Evolutionary conservation across 768 basidiomycete species (phyloP), one percentile per base, ranked within the genome.

Genomic region (Boletus eberwhitei): DNA sequence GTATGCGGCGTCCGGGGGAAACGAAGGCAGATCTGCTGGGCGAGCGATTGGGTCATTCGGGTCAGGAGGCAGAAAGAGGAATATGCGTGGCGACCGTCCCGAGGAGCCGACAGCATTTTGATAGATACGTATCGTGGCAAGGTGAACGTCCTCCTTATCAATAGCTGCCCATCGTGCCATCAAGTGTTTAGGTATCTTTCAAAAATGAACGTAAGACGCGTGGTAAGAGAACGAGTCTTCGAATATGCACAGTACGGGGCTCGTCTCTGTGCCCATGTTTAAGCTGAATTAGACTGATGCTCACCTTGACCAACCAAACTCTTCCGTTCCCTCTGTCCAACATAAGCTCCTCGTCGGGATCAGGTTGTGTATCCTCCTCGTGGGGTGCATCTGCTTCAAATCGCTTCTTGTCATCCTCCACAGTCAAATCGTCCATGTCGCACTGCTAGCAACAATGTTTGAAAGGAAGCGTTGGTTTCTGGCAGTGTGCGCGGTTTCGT

Each of bases 101-200:
- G 70, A 73, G 8, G 79, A 68, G 16, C 70, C 71, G 36, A 75
- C 70, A 17, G 75, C 70, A 40, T 75, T 70, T 46, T 76, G 76
- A 72, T 93, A 96, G 13, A 97, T 85, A 1, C 93, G 84, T 50
- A 98, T 80, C 8, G 86, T 88, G 8, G 92, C 95, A 1, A 97
- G 81, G 57, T 92, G 87, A 4, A 89, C 73, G 57, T 87, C 88
- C 53, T 90, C 89, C 5, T 79, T 79, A 57, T 85, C 76, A 39
- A 92, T 80, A 31, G 82, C 74, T n/a, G 84, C 74, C 94, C 94
- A 98, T 34, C 87, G 80, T 59, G 92, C 87, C 77, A 94, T 82
- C 50, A 97, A 75, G 67, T 88, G 88, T 66, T 87, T 87, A 0
- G 93, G 94, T 41, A 96, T 84, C 90, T 93, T 73, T 37, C 53